Evolutionary conservation across 2,329 filamentous ascomycete species (phyloP).

Genomic region (Sarocladium brachiariae): DNA sequence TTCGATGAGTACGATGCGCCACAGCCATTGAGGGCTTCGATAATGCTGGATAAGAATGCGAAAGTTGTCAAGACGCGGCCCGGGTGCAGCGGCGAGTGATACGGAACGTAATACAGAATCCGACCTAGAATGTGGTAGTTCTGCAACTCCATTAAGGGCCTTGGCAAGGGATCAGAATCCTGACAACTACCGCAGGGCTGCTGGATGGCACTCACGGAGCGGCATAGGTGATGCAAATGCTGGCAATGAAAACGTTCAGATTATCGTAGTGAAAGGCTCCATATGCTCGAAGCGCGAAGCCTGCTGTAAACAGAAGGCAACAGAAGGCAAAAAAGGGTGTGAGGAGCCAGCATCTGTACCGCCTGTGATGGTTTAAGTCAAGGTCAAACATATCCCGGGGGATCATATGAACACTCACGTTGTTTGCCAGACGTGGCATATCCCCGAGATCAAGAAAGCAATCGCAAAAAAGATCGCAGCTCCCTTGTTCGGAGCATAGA

Average conservation of each 20-base stretch:
- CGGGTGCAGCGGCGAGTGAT: constrained; percentile 46
- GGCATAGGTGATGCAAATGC: constrained; percentile 28
- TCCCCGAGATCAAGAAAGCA: constrained; percentile 30
- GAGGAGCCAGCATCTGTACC: constrained; percentile 49
- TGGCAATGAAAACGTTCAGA: constrained; percentile 25
- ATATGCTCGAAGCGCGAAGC: constrained; percentile 40
- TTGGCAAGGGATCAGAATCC: constrained; percentile 18
- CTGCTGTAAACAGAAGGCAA: constrained; percentile 45
- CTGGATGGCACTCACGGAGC: constrained; percentile 22
- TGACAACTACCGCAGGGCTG: no score
- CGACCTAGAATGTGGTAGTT: constrained; percentile 57
- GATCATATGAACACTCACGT: constrained; percentile 35
- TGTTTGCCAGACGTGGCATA: constrained; percentile 35
- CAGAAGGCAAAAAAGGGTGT: constrained; percentile 49
- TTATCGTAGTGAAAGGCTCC: constrained; percentile 25
- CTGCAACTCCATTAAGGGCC: constrained; percentile 51
- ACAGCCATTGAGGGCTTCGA: constrained; percentile 40
- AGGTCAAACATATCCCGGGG: not conserved
- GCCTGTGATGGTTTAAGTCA: constrained; percentile 25
- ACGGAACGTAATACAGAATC: constrained; percentile 50
- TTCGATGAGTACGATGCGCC: constrained; percentile 43
- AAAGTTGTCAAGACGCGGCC: constrained; percentile 39
- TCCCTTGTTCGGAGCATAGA: constrained; percentile 40
- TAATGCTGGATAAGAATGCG: constrained; percentile 35
- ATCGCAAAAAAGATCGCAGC: constrained; percentile 40